Evolutionary conservation across 2,329 filamentous ascomycete genomes (phyloP).

Genomic region (Arthrobotrys sinensis): DNA sequence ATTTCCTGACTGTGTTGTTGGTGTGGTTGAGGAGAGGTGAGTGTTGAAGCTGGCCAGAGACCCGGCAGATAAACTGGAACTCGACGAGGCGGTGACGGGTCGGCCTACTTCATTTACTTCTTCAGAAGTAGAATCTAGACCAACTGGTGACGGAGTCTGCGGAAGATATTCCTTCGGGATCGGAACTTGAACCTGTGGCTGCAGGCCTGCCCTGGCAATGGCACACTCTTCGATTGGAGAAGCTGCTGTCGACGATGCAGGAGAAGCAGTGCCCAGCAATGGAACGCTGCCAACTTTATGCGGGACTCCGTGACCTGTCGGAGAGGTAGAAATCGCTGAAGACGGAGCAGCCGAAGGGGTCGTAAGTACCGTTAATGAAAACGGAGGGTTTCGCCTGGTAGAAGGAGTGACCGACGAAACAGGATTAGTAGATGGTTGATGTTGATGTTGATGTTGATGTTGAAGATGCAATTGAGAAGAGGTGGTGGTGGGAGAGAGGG

Average conservation of each 20-base stretch:
- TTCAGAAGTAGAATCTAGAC: conserved; percentile 22
- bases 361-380: conserved; percentile 35
- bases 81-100: conserved; percentile 47
- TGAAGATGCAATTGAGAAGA: conserved; percentile 8
- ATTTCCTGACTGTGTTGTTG: conserved; percentile 24
- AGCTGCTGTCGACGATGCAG: conserved; percentile 38
- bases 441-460: conserved; percentile 3
- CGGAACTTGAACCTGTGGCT: conserved; percentile 53
- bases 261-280: conserved; percentile 39
- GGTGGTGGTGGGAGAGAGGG: conserved; percentile 2
- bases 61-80: conserved; percentile 39
- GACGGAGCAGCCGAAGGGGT: conserved; percentile 38
- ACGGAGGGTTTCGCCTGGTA: conserved; percentile 35
- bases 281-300: conserved; percentile 22
- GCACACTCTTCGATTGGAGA: conserved; percentile 52
- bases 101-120: conserved; percentile 37
- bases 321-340: conserved; percentile 30
- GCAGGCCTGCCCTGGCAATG: conserved; percentile 27
- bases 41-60: conserved; percentile 31
- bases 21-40: conserved; percentile 24
- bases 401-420: conserved; percentile 12
- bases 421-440: not conserved
- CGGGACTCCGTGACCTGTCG: conserved; percentile 32
- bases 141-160: conserved; percentile 24
- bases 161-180: conserved; percentile 47